phyloP scores from a whole-genome alignment of 306 rosid species.

The Boehmeria nivea region DNA sequence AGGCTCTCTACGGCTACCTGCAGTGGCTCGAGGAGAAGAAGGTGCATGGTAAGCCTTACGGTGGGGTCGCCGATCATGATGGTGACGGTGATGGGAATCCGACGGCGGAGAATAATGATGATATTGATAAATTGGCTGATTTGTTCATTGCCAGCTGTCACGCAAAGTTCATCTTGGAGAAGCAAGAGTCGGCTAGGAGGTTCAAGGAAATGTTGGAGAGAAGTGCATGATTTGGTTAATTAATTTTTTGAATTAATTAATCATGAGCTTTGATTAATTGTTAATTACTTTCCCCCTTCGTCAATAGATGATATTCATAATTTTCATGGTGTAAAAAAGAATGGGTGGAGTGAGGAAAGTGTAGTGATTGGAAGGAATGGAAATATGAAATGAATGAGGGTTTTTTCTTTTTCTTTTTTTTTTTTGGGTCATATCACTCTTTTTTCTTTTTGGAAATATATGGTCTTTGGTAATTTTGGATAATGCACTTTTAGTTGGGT shows the following conservation, averaged over 20 bases:
- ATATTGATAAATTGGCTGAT: constrained; percentile 65
- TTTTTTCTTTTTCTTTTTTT: constrained; percentile 4
- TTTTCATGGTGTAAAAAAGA: background rate
- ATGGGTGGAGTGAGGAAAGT: constrained; percentile 21
- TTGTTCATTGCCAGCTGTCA: constrained; percentile 73
- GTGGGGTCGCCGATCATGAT: background rate
- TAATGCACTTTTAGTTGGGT: background rate
- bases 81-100: background rate
- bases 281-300: no score
- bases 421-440: background rate
- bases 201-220: constrained; percentile 83
- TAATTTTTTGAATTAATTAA: no score
- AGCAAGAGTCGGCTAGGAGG: constrained; percentile 75
- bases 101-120: constrained; percentile 22
- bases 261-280: no score
- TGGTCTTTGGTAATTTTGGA: no score
- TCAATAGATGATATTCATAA: background rate
- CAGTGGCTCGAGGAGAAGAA: constrained; percentile 75
- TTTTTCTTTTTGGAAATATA: background rate
- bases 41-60: constrained; percentile 10
- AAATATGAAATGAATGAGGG: constrained; percentile 16
- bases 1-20: constrained; percentile 71
- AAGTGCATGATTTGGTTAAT: constrained; percentile 41
- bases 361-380: constrained; percentile 19
- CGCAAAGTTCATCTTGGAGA: constrained; percentile 78